Conservation (phyloP, 2,329 filamentous ascomycete species). For the Aureobasidium namibiae region DNA sequence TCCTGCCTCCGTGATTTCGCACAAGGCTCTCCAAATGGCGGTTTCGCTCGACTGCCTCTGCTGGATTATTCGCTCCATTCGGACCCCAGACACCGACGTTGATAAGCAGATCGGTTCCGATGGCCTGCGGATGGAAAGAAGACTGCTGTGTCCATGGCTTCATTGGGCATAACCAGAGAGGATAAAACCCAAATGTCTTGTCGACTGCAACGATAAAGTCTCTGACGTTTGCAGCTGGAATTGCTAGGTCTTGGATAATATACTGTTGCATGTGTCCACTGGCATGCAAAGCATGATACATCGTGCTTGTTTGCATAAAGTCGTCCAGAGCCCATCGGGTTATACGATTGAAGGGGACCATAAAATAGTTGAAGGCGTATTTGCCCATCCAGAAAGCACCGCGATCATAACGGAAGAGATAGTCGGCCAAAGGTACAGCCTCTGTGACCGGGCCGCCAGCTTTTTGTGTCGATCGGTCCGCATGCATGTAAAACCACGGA, state of each 20-base stretch:
- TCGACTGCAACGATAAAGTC: constrained; percentile 37
- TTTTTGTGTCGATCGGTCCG: neutral
- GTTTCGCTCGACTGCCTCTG: constrained; percentile 47
- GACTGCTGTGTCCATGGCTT: neutral
- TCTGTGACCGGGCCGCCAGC: constrained; percentile 29
- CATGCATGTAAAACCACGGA: constrained; percentile 40
- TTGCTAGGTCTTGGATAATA: constrained; percentile 55
- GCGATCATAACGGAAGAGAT: constrained; percentile 64
- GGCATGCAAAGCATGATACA: constrained; percentile 58
- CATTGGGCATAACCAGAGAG: constrained; percentile 42
- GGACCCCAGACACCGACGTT: constrained; percentile 58
- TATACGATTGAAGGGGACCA: constrained; percentile 55
- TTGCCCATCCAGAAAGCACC: constrained; percentile 61
- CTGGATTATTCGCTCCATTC: constrained; percentile 22
- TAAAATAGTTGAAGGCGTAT: constrained; percentile 54
- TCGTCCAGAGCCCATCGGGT: constrained; percentile 55
- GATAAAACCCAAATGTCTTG: constrained; percentile 34
- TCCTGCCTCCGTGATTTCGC: constrained; percentile 53
- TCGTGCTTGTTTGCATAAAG: constrained; percentile 55
- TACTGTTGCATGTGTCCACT: constrained; percentile 52
- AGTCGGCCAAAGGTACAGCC: constrained; percentile 54
- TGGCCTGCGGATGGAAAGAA: neutral
- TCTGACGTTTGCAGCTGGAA: constrained; percentile 35
- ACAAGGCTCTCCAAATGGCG: constrained; percentile 53
- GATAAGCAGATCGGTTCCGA: constrained; percentile 24